Base-by-base conservation (phyloP, 1,284 basidiomycete species). In the Cerioporus squamosus region DNA sequence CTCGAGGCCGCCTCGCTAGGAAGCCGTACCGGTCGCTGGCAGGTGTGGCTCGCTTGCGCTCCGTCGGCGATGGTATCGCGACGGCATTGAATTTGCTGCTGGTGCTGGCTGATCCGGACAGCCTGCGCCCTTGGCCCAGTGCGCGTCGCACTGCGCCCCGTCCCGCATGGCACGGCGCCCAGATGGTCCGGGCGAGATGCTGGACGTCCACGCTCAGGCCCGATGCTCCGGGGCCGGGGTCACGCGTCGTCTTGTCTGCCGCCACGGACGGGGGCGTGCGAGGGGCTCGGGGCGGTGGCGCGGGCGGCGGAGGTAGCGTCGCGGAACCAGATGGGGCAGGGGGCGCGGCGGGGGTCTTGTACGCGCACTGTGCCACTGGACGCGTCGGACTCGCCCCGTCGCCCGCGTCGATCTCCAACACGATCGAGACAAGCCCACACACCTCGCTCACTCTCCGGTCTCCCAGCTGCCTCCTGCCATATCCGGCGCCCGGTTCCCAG, bases 371-470 rank as follows among this genome's bases (percentile, higher is more conserved):
- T n/a, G 26, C 26, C 26, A 29, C 26, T 29, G 26, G 12, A 23
- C 18, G 47, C 31, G 45, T 31, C 42, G 48, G 48, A 50, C 29
- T 29, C 29, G 29, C 29, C 29, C 29, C n/a, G n/a, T n/a, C 26
- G 26, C 12, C 33, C 22, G 44, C 48, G 59, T 54, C 49, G 62
- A 64, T 64, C 62, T 64, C 57, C 57, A 64, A 64, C 62, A 64
- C 62, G 62, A 64, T 64, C 62, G 62, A 53, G 59, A 61, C 54
- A 55, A 56, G 61, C 44, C 49, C 26, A 29, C 45, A 53, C 38
- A 31, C 33, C 18, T 15, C 39, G 22, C 10, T 15, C 50, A 64
- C 59, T 61, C 59, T 64, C 62, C 62, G 54, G 56, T 59, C 47
- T 52, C 62, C 54, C 54, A 60, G 31, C 44, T 24, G 40, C 18